Percentiles rank a stretch among this genome's conserved stretches.
phyloP scores from a whole-genome alignment of 2,329 filamentous ascomycete genomes.

The Akanthomyces uredinophilus region DNA sequence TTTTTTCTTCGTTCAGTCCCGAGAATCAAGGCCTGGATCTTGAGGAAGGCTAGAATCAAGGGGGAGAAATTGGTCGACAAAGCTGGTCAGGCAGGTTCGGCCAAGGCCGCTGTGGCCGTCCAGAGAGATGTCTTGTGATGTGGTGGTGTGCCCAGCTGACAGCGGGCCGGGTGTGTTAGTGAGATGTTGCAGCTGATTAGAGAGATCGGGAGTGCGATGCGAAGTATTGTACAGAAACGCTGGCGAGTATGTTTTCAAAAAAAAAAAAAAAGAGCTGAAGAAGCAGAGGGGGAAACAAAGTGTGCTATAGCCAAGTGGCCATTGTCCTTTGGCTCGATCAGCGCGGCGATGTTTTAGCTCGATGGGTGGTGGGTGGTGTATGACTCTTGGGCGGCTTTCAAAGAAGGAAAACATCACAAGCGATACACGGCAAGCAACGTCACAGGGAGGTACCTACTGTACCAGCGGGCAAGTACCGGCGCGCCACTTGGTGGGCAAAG shows the following conservation, averaged over 20 bases:
- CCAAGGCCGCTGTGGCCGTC: background rate
- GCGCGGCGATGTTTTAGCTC: background rate
- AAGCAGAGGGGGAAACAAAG: background rate
- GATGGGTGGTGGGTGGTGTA: background rate
- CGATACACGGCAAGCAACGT: background rate
- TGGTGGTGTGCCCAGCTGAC: constrained; percentile 8
- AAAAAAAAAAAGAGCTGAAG: background rate
- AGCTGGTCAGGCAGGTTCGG: background rate
- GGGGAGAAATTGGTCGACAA: background rate
- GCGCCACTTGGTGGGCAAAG: background rate
- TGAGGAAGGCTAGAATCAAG: too few relatives aligned
- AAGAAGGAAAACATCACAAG: background rate
- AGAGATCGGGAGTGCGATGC: background rate
- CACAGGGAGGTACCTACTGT: too few relatives aligned
- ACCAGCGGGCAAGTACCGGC: background rate
- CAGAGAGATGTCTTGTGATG: background rate
- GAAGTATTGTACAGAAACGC: background rate
- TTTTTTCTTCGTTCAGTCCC: background rate
- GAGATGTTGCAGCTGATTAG: background rate
- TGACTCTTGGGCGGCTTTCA: background rate
- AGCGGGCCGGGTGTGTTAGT: constrained; percentile 3
- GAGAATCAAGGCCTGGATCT: too few relatives aligned
- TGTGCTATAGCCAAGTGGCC: background rate
- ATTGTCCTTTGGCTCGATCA: background rate
- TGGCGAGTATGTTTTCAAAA: background rate